Conservation (phyloP, 169 alveolate species). For the Perkinsus olseni region DNA sequence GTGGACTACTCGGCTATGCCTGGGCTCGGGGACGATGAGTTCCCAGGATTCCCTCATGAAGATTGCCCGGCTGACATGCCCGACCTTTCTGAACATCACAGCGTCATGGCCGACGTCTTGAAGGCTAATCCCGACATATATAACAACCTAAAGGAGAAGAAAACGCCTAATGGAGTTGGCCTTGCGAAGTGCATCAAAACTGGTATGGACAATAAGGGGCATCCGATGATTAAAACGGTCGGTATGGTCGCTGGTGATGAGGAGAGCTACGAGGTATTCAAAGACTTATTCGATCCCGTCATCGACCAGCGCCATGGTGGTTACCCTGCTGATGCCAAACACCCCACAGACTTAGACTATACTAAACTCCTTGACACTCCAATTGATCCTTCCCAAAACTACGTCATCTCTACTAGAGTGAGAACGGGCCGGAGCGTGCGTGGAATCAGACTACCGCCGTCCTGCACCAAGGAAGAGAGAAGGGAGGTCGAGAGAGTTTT, state of each 20-base stretch:
- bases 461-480: conserved; percentile 28
- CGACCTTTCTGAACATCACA: conserved; percentile 8
- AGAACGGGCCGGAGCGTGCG: conserved; percentile 17
- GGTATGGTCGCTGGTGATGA: conserved; percentile 25
- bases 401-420: conserved; percentile 24
- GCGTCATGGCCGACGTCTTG: conserved; percentile 7
- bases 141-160: conserved; percentile 6
- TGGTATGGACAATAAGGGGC: conserved; percentile 24
- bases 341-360: conserved; percentile 26
- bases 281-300: conserved; percentile 21
- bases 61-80: conserved; percentile 15
- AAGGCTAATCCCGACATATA: background rate
- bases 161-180: conserved; percentile 7
- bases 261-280: conserved; percentile 8
- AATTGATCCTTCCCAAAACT: conserved; percentile 2
- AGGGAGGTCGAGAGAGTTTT: conserved; percentile 22
- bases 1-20: background rate
- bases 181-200: conserved; percentile 12
- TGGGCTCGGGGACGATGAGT: conserved; percentile 18
- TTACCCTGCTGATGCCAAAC: conserved; percentile 14
- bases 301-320: conserved; percentile 19
- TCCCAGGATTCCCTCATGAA: conserved; percentile 20
- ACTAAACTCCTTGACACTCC: conserved; percentile 11
- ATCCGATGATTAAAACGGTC: conserved; percentile 5
- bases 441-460: conserved; percentile 38